phyloP scores from a whole-genome alignment of 1,284 basidiomycete species.

The Trichosporon asahii region DNA sequence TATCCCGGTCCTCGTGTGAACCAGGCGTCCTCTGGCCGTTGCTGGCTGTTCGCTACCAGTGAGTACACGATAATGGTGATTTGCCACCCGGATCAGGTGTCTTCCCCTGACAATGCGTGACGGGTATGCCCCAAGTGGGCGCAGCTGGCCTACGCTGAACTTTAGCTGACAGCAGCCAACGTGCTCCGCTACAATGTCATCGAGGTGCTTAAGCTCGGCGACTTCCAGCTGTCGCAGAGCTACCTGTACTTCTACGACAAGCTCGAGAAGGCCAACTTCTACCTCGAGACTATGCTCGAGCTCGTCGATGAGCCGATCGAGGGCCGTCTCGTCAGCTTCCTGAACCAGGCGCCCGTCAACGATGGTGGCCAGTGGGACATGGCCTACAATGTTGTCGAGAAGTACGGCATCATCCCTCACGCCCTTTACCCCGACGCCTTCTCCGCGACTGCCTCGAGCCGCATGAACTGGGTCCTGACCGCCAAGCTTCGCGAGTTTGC shows the following conservation, averaged over 20 bases:
- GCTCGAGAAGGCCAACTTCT: slow-evolving; percentile 92
- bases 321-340: slow-evolving; percentile 72
- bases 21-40: slow-evolving; percentile 81
- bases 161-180: slow-evolving; percentile 55
- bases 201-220: slow-evolving; percentile 76
- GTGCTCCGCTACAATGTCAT: slow-evolving; percentile 78
- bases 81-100: not conserved
- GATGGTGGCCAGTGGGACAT: slow-evolving; percentile 97
- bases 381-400: slow-evolving; percentile 75
- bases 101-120: not conserved
- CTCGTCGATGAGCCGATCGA: slow-evolving; percentile 76
- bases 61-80: slow-evolving; percentile 19
- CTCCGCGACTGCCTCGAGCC: slow-evolving; percentile 69
- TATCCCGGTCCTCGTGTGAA: slow-evolving; percentile 72
- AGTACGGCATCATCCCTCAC: slow-evolving; percentile 81
- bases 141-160: no score
- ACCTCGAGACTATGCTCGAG: slow-evolving; percentile 78
- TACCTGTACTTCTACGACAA: slow-evolving; percentile 95
- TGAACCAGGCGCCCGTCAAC: slow-evolving; percentile 72
- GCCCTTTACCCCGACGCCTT: slow-evolving; percentile 78
- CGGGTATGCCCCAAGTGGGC: not conserved
- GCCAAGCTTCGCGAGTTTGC: slow-evolving; percentile 87
- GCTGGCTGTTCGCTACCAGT: slow-evolving; percentile 90
- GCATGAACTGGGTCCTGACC: slow-evolving; percentile 76
- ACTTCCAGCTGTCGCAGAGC: slow-evolving; percentile 82